Evolutionary conservation across 2,329 filamentous ascomycete species (phyloP), one percentile per base, ranked within the genome.

Genomic region (Alternaria ethzedia): DNA sequence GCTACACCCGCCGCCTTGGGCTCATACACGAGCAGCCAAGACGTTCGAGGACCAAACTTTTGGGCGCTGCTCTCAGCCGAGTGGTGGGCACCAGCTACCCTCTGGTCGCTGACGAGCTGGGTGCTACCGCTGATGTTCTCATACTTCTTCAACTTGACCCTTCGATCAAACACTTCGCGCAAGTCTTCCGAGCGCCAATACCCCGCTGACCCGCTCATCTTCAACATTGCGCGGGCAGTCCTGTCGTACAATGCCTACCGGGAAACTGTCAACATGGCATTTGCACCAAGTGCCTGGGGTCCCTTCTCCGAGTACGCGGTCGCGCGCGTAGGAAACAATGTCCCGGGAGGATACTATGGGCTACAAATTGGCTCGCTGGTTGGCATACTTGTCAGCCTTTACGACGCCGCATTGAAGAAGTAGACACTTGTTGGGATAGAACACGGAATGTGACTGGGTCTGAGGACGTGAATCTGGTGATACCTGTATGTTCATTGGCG

Each of bases 121-220:
- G 74, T 92, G 46, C 69, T 95, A 26, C 95, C 95, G 2, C 83
- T 90, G 54, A 66, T 91, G 30, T 84, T 89, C 45, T 93, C 92
- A 25, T 98, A 96, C 83, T 97, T 97, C 79, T 91, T 97, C 87
- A 98, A 98, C 81, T 81, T 97, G 74, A 92, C 90, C 43, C 81
- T 87, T 57, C 84, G 86, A 45, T 83, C 84, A 21, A 86, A 83
- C 72, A 84, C 70, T 61, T 83, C 78, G 72, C 80, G 78, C 75
- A 78, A 79, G 64, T 79, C 80, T 17, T 73, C 75, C 4, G 79
- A 78, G 57, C 74, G 78, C 20, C 86, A 88, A 67, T 89, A 90
- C 68, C 82, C 85, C 6, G 89, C 95, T 68, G 96, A 99, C 78
- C 94, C 94, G 5, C 83, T 98, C 76, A 91, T 90, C 21, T 99